Evolutionary conservation across 768 basidiomycete genomes (phyloP).

Genomic region (Leccinellum rugosiceps): DNA sequence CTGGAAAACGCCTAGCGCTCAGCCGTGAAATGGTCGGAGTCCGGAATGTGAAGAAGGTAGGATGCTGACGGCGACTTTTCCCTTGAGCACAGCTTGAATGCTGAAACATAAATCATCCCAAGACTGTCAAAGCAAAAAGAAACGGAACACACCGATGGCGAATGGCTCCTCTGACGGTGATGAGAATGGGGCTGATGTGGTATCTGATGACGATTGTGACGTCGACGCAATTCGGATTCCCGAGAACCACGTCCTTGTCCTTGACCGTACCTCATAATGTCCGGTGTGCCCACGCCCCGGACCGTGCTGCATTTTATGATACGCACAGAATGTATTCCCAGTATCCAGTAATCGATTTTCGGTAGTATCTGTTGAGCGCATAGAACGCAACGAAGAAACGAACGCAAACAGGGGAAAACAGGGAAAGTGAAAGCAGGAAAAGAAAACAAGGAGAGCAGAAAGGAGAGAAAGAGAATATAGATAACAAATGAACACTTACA

Average conservation of each 20-base stretch:
- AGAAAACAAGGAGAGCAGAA: not conserved
- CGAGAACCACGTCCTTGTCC: not conserved
- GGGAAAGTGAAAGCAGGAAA: not conserved
- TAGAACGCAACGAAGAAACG: not conserved
- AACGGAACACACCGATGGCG: slow-evolving; percentile 14
- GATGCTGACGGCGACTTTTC: too few species aligned
- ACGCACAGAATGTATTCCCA: not conserved
- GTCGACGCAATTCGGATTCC: slow-evolving; percentile 11
- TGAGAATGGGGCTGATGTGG: not conserved
- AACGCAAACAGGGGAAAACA: not conserved
- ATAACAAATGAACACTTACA: slow-evolving; percentile 2
- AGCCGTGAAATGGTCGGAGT: too few species aligned
- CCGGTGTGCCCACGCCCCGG: not conserved
- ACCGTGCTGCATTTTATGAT: slow-evolving; percentile 3
- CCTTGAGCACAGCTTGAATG: too few species aligned
- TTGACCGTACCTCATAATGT: not conserved
- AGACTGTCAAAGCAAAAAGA: not conserved
- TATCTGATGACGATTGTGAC: slow-evolving; percentile 1
- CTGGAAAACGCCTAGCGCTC: too few species aligned
- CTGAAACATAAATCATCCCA: too few species aligned
- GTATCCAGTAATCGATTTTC: not conserved
- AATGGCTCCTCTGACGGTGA: not conserved
- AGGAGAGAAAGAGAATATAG: not conserved
- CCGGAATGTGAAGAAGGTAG: not conserved
- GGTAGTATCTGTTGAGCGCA: not conserved